Conservation (phyloP, 2,329 filamentous ascomycete species). For the Blumeria hordei region DNA sequence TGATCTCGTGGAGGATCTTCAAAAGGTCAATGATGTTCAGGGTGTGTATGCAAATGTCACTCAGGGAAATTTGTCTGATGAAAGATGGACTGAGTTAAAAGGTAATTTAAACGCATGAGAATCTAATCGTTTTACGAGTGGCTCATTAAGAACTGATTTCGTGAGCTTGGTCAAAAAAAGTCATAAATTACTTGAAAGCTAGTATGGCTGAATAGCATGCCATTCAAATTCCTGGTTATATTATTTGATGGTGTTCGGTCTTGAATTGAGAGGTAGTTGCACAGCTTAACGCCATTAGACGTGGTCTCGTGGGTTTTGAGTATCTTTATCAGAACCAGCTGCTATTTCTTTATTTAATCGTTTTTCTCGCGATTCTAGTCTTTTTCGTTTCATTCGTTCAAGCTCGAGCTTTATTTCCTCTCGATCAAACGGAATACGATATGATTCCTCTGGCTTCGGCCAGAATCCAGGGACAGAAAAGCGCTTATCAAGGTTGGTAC, state of each 20-base stretch:
- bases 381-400: slow-evolving; percentile 12
- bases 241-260: too few relatives aligned
- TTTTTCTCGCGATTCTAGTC: slow-evolving; percentile 15
- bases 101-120: slow-evolving; percentile 23
- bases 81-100: slow-evolving; percentile 28
- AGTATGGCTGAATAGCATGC: too few relatives aligned
- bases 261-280: too few relatives aligned
- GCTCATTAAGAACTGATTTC: too few relatives aligned
- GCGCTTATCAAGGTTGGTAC: slow-evolving; percentile 83
- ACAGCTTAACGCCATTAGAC: too few relatives aligned
- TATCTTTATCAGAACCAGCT: too few relatives aligned
- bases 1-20: slow-evolving; percentile 31
- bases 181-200: too few relatives aligned
- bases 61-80: slow-evolving; percentile 25
- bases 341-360: slow-evolving; percentile 11
- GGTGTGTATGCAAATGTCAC: slow-evolving; percentile 52
- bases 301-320: too few relatives aligned
- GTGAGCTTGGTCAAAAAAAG: neutral
- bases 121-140: neutral
- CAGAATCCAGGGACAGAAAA: slow-evolving; percentile 85
- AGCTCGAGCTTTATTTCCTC: slow-evolving; percentile 62
- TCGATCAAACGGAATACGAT: slow-evolving; percentile 50
- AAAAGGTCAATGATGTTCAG: slow-evolving; percentile 50
- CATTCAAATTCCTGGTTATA: neutral
- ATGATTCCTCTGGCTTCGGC: slow-evolving; percentile 58